Percentiles rank a stretch among this genome's conserved stretches.
phyloP scores from a whole-genome alignment of 2,329 filamentous ascomycete genomes.

The Ophiosphaerella herpotricha region DNA sequence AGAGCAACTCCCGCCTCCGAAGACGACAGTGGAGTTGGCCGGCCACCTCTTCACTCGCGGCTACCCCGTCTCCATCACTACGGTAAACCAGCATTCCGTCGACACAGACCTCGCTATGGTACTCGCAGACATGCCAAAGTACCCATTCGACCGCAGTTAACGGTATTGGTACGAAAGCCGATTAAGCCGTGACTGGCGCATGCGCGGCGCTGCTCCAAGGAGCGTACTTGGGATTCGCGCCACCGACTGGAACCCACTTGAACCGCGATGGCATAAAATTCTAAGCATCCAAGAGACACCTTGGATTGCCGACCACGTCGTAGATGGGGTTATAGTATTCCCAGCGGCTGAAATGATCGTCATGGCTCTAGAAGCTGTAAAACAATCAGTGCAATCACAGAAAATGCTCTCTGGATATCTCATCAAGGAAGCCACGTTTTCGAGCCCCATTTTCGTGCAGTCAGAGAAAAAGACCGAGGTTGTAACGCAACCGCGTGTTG shows the following conservation, averaged over 20 bases:
- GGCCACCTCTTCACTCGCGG: not conserved
- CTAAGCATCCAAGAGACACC: conserved; percentile 33
- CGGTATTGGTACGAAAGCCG: conserved; percentile 26
- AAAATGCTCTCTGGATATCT: conserved; percentile 2
- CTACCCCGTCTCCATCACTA: not conserved
- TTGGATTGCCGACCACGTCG: conserved; percentile 24
- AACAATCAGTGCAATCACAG: not conserved
- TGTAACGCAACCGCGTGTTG: not conserved
- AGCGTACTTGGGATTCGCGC: conserved; percentile 15
- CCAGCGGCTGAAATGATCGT: conserved; percentile 36
- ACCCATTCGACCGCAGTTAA: conserved; percentile 29
- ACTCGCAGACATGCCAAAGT: conserved; percentile 7
- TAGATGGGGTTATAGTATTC: conserved; percentile 21
- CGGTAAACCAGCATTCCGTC: conserved; percentile 2
- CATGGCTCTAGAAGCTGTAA: conserved; percentile 8
- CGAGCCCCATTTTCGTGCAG: conserved; percentile 5
- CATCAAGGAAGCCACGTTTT: conserved; percentile 11
- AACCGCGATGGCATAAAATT: conserved; percentile 51
- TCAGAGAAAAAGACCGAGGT: not conserved
- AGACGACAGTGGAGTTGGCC: not conserved
- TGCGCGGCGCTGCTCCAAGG: conserved; percentile 7
- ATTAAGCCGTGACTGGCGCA: conserved; percentile 6
- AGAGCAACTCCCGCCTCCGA: not conserved
- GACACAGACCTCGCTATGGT: not conserved
- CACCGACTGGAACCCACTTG: conserved; percentile 27